phyloP scores from a whole-genome alignment of 345 rosid genomes.

The Geranium rotundifolium region DNA sequence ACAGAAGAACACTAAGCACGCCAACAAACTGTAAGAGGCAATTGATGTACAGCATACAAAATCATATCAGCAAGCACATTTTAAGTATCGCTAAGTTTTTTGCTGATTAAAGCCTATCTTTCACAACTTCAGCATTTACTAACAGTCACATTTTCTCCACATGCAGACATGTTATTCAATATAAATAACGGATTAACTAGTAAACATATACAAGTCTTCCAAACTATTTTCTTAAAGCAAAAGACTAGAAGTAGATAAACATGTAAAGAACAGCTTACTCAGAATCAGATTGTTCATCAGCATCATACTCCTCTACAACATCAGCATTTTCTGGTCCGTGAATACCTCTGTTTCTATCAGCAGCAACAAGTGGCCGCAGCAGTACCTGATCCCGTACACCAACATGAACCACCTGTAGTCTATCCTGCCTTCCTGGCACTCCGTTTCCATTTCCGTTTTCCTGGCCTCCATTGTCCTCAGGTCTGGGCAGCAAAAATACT shows the following conservation, averaged over 20 bases:
- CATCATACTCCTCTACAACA: constrained; percentile 51
- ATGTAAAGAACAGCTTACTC: constrained; percentile 46
- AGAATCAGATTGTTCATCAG: constrained; percentile 75
- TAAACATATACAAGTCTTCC: too few species aligned
- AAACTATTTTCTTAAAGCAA: too few species aligned
- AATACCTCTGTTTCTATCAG: constrained; percentile 32
- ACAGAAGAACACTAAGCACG: too few species aligned
- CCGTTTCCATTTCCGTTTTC: constrained; percentile 64
- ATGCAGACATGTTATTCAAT: too few species aligned
- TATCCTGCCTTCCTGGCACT: constrained; percentile 71
- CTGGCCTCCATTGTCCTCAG: constrained; percentile 65
- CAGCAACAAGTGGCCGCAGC: constrained; percentile 32
- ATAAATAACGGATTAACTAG: too few species aligned
- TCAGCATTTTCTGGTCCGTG: constrained; percentile 24
- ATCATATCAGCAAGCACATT: too few species aligned
- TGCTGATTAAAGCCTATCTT: too few species aligned
- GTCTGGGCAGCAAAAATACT: constrained; percentile 72
- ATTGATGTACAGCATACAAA: too few species aligned
- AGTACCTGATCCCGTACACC: constrained; percentile 57
- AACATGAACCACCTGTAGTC: constrained; percentile 37
- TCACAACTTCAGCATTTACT: too few species aligned
- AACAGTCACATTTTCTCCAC: too few species aligned
- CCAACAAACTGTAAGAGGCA: too few species aligned
- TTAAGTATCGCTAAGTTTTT: too few species aligned
- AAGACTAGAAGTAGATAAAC: background rate